Conservation (phyloP, 805 yeast species). For the Hanseniaspora clermontiae region DNA sequence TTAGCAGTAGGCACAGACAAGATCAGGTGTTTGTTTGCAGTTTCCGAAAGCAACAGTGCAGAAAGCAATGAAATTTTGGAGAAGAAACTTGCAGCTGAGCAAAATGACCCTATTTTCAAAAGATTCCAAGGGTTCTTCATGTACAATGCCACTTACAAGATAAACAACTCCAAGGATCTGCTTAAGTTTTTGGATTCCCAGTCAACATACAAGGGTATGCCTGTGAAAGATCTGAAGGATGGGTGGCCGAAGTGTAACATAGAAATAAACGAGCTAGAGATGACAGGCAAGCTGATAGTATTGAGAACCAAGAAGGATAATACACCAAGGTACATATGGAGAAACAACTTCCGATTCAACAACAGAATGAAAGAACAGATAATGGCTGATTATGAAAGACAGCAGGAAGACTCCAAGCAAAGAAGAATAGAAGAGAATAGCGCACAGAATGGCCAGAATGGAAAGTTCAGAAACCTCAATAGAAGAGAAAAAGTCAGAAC, state of each 20-base stretch:
- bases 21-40: constrained; percentile 50
- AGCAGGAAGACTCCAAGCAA: constrained; percentile 2
- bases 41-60: constrained; percentile 60
- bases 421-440: neutral
- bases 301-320: constrained; percentile 86
- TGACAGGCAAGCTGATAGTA: constrained; percentile 64
- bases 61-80: constrained; percentile 59
- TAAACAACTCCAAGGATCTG: constrained; percentile 67
- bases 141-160: constrained; percentile 80
- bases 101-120: neutral
- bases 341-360: constrained; percentile 34
- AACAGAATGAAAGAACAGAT: constrained; percentile 39
- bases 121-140: constrained; percentile 33
- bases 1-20: constrained; percentile 34
- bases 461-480: neutral
- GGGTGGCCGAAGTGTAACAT: constrained; percentile 90
- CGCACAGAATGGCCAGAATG: neutral
- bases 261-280: constrained; percentile 67
- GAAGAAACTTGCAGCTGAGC: constrained; percentile 33
- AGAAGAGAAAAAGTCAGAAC: constrained; percentile 15
- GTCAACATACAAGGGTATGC: constrained; percentile 39
- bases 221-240: constrained; percentile 41
- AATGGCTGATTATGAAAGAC: constrained; percentile 32
- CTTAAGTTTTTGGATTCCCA: constrained; percentile 62
- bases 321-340: constrained; percentile 87